Conservation (phyloP, 164 flowering plant species). For the Stephania yunnanensis region DNA sequence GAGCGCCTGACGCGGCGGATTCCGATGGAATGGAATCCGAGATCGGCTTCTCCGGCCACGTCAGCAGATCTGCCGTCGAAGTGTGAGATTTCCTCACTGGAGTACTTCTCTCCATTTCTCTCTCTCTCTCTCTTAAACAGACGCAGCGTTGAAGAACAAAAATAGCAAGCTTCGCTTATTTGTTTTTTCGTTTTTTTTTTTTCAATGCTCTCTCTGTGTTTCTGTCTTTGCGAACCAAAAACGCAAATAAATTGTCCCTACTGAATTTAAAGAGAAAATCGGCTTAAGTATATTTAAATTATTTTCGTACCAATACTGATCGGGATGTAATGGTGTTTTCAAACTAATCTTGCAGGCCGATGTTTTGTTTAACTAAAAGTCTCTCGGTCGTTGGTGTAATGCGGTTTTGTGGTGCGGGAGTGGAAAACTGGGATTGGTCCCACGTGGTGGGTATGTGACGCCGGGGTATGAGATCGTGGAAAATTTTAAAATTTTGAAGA, state of each 20-base stretch:
- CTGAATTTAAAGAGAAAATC: background rate
- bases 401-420: no score
- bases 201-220: no score
- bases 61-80: conserved; percentile 85
- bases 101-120: conserved; percentile 57
- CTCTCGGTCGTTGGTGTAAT: no score
- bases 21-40: conserved; percentile 30
- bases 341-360: no score
- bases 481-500: no score
- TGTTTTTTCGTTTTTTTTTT: no score
- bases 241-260: background rate
- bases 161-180: background rate
- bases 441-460: no score
- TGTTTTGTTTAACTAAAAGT: no score
- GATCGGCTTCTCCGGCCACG: conserved; percentile 64
- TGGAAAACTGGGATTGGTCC: no score
- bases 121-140: background rate
- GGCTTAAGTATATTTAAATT: background rate
- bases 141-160: background rate
- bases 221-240: background rate
- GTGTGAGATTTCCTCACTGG: conserved; percentile 91
- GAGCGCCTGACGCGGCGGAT: conserved; percentile 32
- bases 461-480: no score
- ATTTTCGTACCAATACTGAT: background rate
- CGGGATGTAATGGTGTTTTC: no score